These are phyloP conservation scores for Lactarius hatsudake DNA, from an alignment of 768 basidiomycete species.

Conservation along the genomic window DNA sequence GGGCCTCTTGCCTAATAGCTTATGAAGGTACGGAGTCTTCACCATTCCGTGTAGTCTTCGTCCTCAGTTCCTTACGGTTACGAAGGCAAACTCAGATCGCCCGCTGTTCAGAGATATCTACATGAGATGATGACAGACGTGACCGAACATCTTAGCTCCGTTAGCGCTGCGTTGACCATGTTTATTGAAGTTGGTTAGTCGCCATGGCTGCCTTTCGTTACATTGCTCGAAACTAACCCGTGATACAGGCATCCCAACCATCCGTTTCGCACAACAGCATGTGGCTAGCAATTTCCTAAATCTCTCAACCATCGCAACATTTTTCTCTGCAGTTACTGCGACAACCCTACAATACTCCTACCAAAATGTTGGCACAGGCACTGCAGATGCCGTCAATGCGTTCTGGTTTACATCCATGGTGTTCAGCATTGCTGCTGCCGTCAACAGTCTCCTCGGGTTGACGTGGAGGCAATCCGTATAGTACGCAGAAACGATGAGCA, in stretches of 20 bases:
- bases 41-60: conserved; percentile 2
- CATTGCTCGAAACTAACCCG: not conserved
- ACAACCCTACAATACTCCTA: conserved; percentile 72
- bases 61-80: not conserved
- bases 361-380: conserved; percentile 38
- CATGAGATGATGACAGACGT: conserved; percentile 70
- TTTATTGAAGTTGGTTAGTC: conserved; percentile 73
- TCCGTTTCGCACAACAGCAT: conserved; percentile 73
- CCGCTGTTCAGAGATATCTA: conserved; percentile 71
- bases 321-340: conserved; percentile 73
- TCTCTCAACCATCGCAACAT: conserved; percentile 72
- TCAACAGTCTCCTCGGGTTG: conserved; percentile 69
- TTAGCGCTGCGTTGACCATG: conserved; percentile 62
- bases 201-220: conserved; percentile 24
- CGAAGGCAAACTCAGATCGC: conserved; percentile 66
- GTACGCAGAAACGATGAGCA: conserved; percentile 42
- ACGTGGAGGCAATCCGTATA: conserved; percentile 85
- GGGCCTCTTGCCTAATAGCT: conserved; percentile 67
- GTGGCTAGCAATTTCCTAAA: conserved; percentile 70
- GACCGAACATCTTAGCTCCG: conserved; percentile 68
- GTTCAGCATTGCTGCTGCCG: conserved; percentile 79
- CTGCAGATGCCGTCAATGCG: conserved; percentile 57
- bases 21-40: conserved; percentile 48
- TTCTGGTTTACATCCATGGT: conserved; percentile 78
- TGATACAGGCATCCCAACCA: conserved; percentile 62